These are phyloP conservation scores for Xylariaceae sp. DNA, from an alignment of 2,329 filamentous ascomycete species.

Conservation along the genomic window DNA sequence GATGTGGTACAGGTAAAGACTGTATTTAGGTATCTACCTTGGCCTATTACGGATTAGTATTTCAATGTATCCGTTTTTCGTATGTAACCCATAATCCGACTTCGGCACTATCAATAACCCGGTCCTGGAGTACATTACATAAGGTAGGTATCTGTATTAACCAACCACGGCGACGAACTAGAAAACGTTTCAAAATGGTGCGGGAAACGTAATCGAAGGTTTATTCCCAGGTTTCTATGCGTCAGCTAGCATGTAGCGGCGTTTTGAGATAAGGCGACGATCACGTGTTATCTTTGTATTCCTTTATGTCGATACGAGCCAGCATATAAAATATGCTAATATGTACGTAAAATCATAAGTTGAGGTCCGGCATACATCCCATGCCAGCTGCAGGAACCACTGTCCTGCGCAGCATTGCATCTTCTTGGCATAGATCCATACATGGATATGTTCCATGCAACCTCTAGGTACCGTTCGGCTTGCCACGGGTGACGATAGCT, in stretches of 20 bases:
- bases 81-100: too few relatives aligned
- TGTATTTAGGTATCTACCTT: too few relatives aligned
- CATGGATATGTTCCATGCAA: too few relatives aligned
- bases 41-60: too few relatives aligned
- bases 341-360: not conserved
- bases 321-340: not conserved
- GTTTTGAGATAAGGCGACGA: too few relatives aligned
- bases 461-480: not conserved
- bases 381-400: not conserved
- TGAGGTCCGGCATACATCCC: not conserved
- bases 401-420: not conserved
- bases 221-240: too few relatives aligned
- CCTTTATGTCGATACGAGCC: not conserved
- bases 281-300: too few relatives aligned
- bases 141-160: not conserved
- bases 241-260: too few relatives aligned
- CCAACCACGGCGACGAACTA: slow-evolving; percentile 3
- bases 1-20: too few relatives aligned
- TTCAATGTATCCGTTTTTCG: too few relatives aligned
- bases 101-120: slow-evolving; percentile 10
- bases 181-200: slow-evolving; percentile 3
- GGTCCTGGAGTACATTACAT: too few relatives aligned
- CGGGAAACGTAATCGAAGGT: too few relatives aligned
- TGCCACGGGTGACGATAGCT: not conserved
- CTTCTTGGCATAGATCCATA: not conserved